Conservation (phyloP, 2,329 filamentous ascomycete species). For the Clarireedia paspali region DNA sequence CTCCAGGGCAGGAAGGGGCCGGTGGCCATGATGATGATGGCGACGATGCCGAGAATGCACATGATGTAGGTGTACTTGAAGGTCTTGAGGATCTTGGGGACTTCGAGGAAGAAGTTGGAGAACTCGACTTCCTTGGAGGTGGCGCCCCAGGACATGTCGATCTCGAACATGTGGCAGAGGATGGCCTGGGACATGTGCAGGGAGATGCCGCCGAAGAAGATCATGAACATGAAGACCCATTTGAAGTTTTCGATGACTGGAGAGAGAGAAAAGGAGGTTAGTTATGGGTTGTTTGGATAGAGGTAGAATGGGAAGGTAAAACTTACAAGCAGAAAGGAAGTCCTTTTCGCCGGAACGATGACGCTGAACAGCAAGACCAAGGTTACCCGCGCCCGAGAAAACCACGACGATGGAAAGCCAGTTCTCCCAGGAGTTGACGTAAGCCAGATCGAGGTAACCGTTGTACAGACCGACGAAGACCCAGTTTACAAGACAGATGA, state of each 20-base stretch:
- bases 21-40: constrained; percentile 3
- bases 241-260: constrained; percentile 9
- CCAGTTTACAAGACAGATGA: constrained; percentile 61
- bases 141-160: constrained; percentile 77
- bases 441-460: constrained; percentile 57
- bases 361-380: constrained; percentile 50
- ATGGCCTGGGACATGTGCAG: constrained; percentile 74
- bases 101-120: constrained; percentile 10
- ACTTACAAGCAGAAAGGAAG: constrained; percentile 38
- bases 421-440: constrained; percentile 58
- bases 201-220: constrained; percentile 77
- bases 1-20: constrained; percentile 6
- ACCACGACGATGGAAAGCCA: constrained; percentile 57
- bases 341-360: constrained; percentile 50
- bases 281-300: background rate
- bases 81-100: constrained; percentile 2
- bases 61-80: constrained; percentile 10
- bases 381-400: constrained; percentile 44
- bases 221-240: constrained; percentile 8
- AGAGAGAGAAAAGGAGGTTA: background rate
- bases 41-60: background rate
- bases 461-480: constrained; percentile 65
- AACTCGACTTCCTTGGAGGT: constrained; percentile 69
- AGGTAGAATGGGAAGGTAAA: background rate
- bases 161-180: constrained; percentile 71